phyloP scores from a whole-genome alignment of 345 rosid species.

The Gossypium bickii region DNA sequence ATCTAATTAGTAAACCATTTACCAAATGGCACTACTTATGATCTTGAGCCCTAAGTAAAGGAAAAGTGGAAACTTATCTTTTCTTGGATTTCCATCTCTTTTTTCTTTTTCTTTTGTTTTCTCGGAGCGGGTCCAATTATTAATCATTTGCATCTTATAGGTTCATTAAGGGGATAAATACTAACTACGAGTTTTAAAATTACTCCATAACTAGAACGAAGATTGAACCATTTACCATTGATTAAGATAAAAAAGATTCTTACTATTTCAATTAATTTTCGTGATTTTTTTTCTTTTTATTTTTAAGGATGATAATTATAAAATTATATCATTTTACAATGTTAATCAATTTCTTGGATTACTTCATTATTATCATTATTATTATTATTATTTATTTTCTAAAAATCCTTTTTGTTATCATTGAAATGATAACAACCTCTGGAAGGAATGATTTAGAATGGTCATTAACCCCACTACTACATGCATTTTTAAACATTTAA shows the following conservation, averaged over 20 bases:
- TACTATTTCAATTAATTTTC: no score
- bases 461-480: not conserved
- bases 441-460: not conserved
- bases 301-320: not conserved
- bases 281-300: not conserved
- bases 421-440: not conserved
- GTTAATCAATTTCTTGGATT: not conserved
- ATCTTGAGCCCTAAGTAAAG: conserved; percentile 7
- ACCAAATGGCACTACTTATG: conserved; percentile 4
- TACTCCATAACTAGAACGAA: rapidly evolving
- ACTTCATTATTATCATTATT: not conserved
- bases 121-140: rapidly evolving
- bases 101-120: no score
- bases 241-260: no score
- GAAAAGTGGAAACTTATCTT: not conserved
- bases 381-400: not conserved
- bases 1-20: conserved; percentile 1
- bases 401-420: not conserved
- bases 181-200: no score
- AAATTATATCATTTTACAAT: not conserved
- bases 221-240: rapidly evolving
- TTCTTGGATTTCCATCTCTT: not conserved
- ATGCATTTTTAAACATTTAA: not conserved
- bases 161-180: no score
- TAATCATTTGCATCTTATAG: rapidly evolving